phyloP scores from a whole-genome alignment of 495 filamentous ascomycete species.

The Penicillium desertorum region DNA sequence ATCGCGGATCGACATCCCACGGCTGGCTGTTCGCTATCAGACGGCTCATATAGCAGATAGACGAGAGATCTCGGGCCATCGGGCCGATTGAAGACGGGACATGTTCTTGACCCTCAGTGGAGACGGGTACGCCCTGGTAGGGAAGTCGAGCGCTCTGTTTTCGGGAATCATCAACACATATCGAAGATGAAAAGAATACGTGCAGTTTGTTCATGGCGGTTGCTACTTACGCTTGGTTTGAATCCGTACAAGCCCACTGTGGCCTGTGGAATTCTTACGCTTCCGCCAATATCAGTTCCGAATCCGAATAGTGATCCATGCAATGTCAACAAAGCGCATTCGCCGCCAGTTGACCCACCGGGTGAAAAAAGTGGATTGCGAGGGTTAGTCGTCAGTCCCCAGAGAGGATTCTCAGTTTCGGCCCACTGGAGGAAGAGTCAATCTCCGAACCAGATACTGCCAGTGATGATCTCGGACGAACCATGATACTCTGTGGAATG shows the following conservation, averaged over 20 bases:
- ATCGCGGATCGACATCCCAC: constrained; percentile 50
- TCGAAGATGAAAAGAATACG: neutral
- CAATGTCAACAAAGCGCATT: constrained; percentile 59
- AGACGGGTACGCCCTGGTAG: constrained; percentile 48
- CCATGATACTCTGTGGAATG: constrained; percentile 55
- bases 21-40: constrained; percentile 40
- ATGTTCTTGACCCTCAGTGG: constrained; percentile 55
- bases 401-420: constrained; percentile 56
- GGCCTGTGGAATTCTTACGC: constrained; percentile 55
- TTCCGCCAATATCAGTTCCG: constrained; percentile 65
- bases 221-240: constrained; percentile 52
- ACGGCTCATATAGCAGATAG: constrained; percentile 41
- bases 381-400: constrained; percentile 54
- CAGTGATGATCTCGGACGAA: constrained; percentile 18
- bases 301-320: constrained; percentile 63
- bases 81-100: constrained; percentile 53
- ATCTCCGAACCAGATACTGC: neutral
- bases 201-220: neutral
- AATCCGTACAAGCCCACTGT: constrained; percentile 55
- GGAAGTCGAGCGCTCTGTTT: constrained; percentile 46
- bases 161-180: neutral
- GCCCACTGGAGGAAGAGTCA: constrained; percentile 35
- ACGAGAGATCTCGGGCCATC: constrained; percentile 47
- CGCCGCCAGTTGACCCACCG: constrained; percentile 65
- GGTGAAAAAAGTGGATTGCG: constrained; percentile 46